phyloP scores from a whole-genome alignment of 768 basidiomycete genomes.

The Tricholoma matsutake region DNA sequence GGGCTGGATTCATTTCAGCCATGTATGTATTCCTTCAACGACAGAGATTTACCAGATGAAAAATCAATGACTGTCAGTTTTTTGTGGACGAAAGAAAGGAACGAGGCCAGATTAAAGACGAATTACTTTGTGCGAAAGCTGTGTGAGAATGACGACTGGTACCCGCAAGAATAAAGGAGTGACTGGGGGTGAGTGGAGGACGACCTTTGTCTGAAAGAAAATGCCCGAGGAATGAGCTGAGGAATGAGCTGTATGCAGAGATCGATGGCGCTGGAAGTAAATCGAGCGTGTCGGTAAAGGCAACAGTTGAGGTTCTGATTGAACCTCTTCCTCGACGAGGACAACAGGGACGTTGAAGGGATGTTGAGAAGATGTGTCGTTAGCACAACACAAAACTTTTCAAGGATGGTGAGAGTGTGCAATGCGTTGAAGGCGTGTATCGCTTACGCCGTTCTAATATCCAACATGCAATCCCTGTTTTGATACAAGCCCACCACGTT shows the following conservation, averaged over 20 bases:
- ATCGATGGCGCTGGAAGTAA: constrained; percentile 46
- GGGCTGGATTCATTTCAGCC: background rate
- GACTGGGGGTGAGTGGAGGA: constrained; percentile 45
- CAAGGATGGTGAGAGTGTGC: constrained; percentile 42
- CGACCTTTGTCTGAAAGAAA: constrained; percentile 7
- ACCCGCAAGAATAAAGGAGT: constrained; percentile 39
- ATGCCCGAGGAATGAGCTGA: background rate
- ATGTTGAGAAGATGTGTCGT: constrained; percentile 40
- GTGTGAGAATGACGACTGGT: constrained; percentile 13
- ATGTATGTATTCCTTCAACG: background rate
- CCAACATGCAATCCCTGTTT: constrained; percentile 48
- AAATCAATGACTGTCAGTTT: constrained; percentile 21
- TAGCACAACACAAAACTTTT: constrained; percentile 48
- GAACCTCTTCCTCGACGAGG: constrained; percentile 31
- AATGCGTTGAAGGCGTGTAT: constrained; percentile 50
- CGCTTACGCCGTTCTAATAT: constrained; percentile 46
- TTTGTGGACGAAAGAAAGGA: constrained; percentile 12
- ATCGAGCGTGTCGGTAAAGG: constrained; percentile 42
- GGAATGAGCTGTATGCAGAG: constrained; percentile 2
- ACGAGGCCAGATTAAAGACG: constrained; percentile 25
- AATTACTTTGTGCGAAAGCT: constrained; percentile 29
- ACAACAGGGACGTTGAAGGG: constrained; percentile 29
- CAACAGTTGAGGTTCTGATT: constrained; percentile 29
- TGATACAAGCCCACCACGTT: constrained; percentile 66
- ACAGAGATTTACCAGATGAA: constrained; percentile 11